These are phyloP conservation scores for Didymella keratinophila DNA, from an alignment of 2,329 filamentous ascomycete genomes.

Conservation along the genomic window DNA sequence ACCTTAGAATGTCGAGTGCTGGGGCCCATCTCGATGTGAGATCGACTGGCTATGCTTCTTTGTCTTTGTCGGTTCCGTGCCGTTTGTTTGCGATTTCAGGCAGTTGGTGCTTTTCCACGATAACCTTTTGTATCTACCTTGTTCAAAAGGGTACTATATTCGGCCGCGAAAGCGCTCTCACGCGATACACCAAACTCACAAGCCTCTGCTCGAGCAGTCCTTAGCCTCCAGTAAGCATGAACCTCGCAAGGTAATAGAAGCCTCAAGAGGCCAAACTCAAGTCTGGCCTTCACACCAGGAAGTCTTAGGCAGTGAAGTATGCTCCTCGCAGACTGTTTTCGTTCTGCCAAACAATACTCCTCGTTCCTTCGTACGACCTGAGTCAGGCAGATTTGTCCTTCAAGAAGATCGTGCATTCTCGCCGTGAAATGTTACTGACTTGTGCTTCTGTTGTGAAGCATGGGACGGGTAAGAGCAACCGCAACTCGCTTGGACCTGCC, in stretches of 20 bases:
- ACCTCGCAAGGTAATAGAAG: background rate
- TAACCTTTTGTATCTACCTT: background rate
- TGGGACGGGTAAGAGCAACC: background rate
- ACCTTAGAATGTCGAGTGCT: background rate
- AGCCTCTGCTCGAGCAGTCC: background rate
- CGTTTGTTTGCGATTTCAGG: background rate
- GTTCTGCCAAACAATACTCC: background rate
- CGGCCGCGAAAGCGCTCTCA: background rate
- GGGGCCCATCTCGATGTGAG: background rate
- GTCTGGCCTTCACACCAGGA: background rate
- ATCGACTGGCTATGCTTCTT: background rate
- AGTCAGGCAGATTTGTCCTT: background rate
- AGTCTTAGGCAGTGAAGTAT: background rate
- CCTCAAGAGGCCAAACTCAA: background rate
- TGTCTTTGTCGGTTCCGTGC: background rate
- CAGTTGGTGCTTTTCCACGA: background rate
- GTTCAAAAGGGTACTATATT: background rate
- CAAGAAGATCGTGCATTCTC: background rate
- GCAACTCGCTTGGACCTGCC: conserved; percentile 16
- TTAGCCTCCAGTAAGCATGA: background rate
- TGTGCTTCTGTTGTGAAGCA: background rate
- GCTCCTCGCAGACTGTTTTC: background rate
- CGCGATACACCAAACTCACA: background rate
- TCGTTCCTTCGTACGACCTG: background rate
- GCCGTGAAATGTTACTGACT: background rate